Evolutionary conservation across 345 rosid genomes (phyloP).

Genomic region (Durio zibethinus): DNA sequence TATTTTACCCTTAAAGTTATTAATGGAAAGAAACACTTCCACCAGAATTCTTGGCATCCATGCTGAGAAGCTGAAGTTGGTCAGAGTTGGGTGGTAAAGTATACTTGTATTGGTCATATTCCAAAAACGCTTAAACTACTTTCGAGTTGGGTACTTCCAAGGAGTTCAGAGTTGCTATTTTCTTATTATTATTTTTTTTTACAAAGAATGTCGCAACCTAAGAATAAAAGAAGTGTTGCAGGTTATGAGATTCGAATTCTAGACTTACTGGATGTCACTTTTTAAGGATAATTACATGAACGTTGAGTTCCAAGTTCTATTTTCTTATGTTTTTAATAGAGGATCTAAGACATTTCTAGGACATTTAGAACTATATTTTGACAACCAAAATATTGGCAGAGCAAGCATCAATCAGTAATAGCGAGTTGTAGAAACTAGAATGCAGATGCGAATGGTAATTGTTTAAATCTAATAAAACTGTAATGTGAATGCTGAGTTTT

Average conservation of each 20-base stretch:
- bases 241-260: too few species aligned
- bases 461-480: not conserved
- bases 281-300: too few species aligned
- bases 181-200: too few species aligned
- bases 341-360: not conserved
- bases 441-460: not conserved
- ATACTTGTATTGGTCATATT: not conserved
- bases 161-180: not conserved
- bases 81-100: not conserved
- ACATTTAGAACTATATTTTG: not conserved
- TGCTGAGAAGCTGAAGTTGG: slow-evolving; percentile 6
- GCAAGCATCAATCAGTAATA: not conserved
- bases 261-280: too few species aligned
- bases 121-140: not conserved
- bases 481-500: not conserved
- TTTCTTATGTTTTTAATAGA: not conserved
- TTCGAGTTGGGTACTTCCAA: not conserved
- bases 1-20: not conserved
- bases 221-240: too few species aligned
- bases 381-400: not conserved
- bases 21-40: slow-evolving; percentile 17
- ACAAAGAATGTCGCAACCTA: too few species aligned
- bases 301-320: too few species aligned
- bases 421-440: not conserved
- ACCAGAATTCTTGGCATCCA: not conserved